These are phyloP conservation scores for Apophysomyces sp. DNA, from an alignment of 371 early-diverging fungal species.

Conservation along the genomic window DNA sequence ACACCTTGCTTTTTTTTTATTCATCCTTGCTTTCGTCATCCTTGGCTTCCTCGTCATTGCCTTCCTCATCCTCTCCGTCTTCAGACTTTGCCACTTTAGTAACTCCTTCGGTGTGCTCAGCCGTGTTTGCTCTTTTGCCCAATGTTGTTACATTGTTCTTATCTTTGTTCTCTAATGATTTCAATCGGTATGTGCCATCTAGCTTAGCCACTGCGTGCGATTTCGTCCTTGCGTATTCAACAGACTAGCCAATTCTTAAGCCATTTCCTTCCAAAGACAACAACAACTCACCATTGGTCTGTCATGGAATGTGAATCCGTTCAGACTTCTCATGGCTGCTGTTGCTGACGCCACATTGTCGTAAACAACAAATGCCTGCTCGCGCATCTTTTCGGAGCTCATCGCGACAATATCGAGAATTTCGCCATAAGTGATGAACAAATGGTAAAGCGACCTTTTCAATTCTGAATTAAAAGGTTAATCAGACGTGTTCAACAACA, in stretches of 20 bases:
- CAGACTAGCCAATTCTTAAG: neutral
- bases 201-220: conserved; percentile 73
- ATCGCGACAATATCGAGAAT: conserved; percentile 86
- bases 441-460: conserved; percentile 64
- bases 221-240: conserved; percentile 75
- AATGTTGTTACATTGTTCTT: conserved; percentile 7
- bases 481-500: neutral
- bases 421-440: conserved; percentile 83
- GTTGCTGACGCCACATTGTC: conserved; percentile 75
- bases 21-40: neutral
- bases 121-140: conserved; percentile 2
- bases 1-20: neutral
- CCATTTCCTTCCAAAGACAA: conserved; percentile 1
- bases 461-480: conserved; percentile 51
- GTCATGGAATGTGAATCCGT: conserved; percentile 76
- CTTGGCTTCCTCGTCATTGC: conserved; percentile 13
- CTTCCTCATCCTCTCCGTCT: conserved; percentile 11
- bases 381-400: conserved; percentile 80
- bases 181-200: conserved; percentile 62
- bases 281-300: conserved; percentile 66
- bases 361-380: conserved; percentile 96
- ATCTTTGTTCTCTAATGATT: conserved; percentile 19
- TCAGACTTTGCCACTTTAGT: neutral
- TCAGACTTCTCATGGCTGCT: conserved; percentile 70
- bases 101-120: neutral